phyloP scores from a whole-genome alignment of 2,329 filamentous ascomycete species.

The Chaetoscypha palmicola region DNA sequence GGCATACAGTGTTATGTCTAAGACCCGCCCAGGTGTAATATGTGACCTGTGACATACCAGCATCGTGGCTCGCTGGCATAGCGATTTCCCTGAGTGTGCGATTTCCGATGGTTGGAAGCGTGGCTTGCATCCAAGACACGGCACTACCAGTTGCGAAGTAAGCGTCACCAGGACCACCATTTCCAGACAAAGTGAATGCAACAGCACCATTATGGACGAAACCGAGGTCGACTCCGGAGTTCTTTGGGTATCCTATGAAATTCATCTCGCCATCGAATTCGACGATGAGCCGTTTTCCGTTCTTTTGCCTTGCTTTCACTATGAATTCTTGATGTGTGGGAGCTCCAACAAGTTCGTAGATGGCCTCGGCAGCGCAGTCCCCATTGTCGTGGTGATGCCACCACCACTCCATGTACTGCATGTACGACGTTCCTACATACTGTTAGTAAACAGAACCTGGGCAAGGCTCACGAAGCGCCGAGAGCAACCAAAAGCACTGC shows the following conservation, averaged over 20 bases:
- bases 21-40: constrained; percentile 10
- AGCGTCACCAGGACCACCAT: constrained; percentile 12
- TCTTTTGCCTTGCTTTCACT: constrained; percentile 14
- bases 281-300: constrained; percentile 13
- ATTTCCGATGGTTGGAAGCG: constrained; percentile 12
- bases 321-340: constrained; percentile 15
- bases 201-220: constrained; percentile 14
- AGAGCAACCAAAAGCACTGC: neutral
- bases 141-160: constrained; percentile 18
- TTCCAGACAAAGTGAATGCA: constrained; percentile 19
- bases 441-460: neutral
- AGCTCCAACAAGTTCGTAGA: constrained; percentile 14
- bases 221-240: constrained; percentile 15
- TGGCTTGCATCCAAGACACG: constrained; percentile 21
- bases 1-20: constrained; percentile 19
- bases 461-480: no score
- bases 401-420: constrained; percentile 17
- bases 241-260: constrained; percentile 17
- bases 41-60: constrained; percentile 17
- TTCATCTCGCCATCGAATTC: constrained; percentile 16
- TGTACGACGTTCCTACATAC: constrained; percentile 5
- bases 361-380: constrained; percentile 20
- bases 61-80: constrained; percentile 18
- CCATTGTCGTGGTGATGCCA: constrained; percentile 8
- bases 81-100: constrained; percentile 18